Conservation (phyloP, 805 yeast genomes). For the Candida montana region DNA sequence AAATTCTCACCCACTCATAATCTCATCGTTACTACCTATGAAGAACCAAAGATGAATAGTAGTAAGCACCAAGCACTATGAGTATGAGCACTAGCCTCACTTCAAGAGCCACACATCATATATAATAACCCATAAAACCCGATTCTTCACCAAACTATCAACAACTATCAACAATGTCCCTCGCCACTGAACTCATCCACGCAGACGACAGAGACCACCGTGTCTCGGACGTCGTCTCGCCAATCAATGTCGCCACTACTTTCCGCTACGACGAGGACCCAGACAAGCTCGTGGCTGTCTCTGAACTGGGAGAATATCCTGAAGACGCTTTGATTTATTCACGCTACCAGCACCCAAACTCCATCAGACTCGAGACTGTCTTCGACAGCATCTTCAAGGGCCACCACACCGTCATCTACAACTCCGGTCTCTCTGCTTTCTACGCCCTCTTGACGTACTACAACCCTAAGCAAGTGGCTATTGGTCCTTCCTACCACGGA, state of each 20-base stretch:
- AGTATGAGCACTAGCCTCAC: no score
- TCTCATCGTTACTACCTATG: no score
- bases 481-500: constrained; percentile 85
- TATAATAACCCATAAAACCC: no score
- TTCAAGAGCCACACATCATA: no score
- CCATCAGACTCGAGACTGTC: constrained; percentile 60
- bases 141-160: no score
- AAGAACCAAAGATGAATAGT: no score
- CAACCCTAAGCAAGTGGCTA: constrained; percentile 69
- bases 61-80: no score
- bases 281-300: constrained; percentile 42
- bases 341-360: constrained; percentile 69
- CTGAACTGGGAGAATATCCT: constrained; percentile 30
- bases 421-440: constrained; percentile 79
- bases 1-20: no score
- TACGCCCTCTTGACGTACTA: constrained; percentile 63
- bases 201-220: constrained; percentile 58
- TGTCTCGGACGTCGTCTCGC: constrained; percentile 66
- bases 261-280: constrained; percentile 63
- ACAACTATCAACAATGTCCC: no score
- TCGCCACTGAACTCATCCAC: constrained; percentile 60
- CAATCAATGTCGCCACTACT: constrained; percentile 80
- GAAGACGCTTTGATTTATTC: constrained; percentile 54
- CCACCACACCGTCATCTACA: constrained; percentile 63
- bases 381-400: constrained; percentile 49